These are phyloP conservation scores for Lachancea waltii DNA, from an alignment of 805 yeast species.

Conservation along the genomic window DNA sequence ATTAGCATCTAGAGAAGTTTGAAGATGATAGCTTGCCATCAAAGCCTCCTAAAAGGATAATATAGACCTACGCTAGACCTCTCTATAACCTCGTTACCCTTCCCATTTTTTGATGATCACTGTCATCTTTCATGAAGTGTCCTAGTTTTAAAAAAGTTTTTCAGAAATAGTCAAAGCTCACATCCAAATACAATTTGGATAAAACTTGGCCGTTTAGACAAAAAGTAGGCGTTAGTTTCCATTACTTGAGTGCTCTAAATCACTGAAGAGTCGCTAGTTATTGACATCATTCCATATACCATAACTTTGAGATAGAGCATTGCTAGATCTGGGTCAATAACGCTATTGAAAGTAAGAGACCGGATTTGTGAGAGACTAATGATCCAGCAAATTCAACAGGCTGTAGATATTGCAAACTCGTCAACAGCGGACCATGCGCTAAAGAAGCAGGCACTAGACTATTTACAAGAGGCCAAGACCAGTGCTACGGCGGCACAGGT, in stretches of 20 bases:
- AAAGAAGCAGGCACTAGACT: slow-evolving; percentile 47
- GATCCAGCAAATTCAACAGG: slow-evolving; percentile 67
- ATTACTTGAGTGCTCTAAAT: no score
- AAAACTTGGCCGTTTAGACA: no score
- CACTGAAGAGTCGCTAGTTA: no score
- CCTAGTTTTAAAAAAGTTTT: slow-evolving; percentile 3
- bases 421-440: slow-evolving; percentile 56
- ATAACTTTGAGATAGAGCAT: no score
- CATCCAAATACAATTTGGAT: no score
- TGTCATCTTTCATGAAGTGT: neutral
- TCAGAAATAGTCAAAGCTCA: no score
- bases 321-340: neutral
- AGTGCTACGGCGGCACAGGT: slow-evolving; percentile 25
- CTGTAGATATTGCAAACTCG: slow-evolving; percentile 75
- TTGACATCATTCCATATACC: no score
- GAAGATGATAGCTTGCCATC: no score
- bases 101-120: neutral
- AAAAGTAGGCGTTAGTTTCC: no score
- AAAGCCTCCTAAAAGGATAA: no score
- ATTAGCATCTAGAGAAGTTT: no score
- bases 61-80: no score
- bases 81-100: slow-evolving; percentile 1
- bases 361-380: neutral
- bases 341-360: neutral
- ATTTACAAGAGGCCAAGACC: slow-evolving; percentile 23